These are phyloP conservation scores for Aspergillus unguis DNA, from an alignment of 2,329 filamentous ascomycete species.

Conservation along the genomic window DNA sequence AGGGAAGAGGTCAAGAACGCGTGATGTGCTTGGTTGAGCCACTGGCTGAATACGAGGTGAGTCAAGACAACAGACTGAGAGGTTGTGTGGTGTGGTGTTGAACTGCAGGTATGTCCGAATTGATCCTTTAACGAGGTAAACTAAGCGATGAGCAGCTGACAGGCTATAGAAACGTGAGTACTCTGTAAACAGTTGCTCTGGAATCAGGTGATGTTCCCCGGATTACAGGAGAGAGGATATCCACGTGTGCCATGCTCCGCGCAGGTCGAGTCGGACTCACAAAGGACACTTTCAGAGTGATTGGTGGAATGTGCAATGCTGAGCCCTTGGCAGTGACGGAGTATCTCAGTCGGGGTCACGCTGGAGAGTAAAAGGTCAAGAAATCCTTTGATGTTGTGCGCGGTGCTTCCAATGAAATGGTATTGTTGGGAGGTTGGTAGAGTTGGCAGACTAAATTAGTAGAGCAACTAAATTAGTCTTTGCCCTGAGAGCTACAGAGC, in stretches of 20 bases:
- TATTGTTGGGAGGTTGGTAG: background rate
- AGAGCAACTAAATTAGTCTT: too few species aligned
- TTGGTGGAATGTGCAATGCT: conserved; percentile 3
- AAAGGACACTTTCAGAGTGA: background rate
- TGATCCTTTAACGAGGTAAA: too few species aligned
- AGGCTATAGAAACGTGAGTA: too few species aligned
- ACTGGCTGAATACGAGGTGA: background rate
- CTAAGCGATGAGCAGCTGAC: too few species aligned
- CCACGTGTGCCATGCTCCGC: background rate
- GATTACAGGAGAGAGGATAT: background rate
- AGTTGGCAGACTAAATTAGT: background rate
- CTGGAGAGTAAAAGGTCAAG: background rate
- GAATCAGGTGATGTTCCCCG: background rate
- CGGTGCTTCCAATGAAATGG: background rate
- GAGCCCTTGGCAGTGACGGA: conserved; percentile 1
- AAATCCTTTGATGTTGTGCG: background rate
- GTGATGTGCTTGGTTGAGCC: conserved; percentile 8
- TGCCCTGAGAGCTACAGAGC: too few species aligned
- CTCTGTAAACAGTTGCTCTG: too few species aligned
- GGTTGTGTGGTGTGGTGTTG: background rate
- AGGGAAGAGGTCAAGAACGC: background rate
- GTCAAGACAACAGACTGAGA: background rate
- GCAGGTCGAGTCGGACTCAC: background rate
- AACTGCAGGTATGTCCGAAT: too few species aligned
- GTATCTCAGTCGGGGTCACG: too few species aligned